Conservation (phyloP, 495 filamentous ascomycete species). For the Chaetomium cochliodes region DNA sequence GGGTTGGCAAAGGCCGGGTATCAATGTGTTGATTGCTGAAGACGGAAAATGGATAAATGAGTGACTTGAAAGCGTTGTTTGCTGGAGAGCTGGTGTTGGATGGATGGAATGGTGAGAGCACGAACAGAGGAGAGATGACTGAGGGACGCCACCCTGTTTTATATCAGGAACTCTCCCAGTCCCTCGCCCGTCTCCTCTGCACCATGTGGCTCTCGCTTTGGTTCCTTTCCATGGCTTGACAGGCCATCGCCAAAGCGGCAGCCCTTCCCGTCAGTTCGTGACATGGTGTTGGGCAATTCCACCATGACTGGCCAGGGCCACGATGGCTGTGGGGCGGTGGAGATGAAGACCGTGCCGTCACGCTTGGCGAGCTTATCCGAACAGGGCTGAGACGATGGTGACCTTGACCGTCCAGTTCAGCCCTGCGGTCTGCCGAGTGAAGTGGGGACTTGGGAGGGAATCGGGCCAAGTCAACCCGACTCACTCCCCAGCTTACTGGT, state of each 20-base stretch:
- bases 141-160: background rate
- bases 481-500: background rate
- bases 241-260: too few species aligned
- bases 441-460: background rate
- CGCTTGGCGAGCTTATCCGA: background rate
- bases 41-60: background rate
- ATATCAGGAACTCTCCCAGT: background rate
- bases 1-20: conserved; percentile 6
- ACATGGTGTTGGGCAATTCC: background rate
- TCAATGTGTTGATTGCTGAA: background rate
- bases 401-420: background rate
- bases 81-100: background rate
- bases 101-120: background rate
- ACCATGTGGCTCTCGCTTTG: background rate
- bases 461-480: conserved; percentile 16
- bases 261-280: background rate
- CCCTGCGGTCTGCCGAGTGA: conserved; percentile 2
- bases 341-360: conserved; percentile 13
- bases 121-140: background rate
- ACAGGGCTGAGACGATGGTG: conserved; percentile 1
- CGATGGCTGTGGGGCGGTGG: conserved; percentile 12
- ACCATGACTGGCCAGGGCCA: too few species aligned
- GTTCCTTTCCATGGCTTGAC: background rate
- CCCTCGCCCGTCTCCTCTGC: background rate
- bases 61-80: conserved; percentile 7